Base-by-base conservation (phyloP, 192 early-diverging fungal genomes). In the Backusella liffmaniae region DNA sequence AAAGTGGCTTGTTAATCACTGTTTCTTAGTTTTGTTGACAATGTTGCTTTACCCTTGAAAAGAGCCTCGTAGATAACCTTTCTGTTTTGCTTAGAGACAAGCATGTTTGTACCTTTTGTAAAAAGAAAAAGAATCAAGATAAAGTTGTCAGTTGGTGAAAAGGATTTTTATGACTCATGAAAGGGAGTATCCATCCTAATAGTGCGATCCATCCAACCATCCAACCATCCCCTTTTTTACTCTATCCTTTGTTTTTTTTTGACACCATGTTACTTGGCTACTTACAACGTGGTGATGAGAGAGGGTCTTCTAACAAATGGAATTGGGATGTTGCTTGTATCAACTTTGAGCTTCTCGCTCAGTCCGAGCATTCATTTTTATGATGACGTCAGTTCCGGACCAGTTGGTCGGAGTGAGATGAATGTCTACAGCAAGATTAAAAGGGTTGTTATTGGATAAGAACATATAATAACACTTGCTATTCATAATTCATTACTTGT, bases 71-170 rank as follows among this genome's bases (percentile, higher is more conserved):
- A 96, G 90, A 98, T 98, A 85, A 85, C 79, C 93, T 96, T 97
- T 86, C 96, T 91, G 93, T 99, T 97, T 86, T 94, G 86, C 87
- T 95, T 96, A 82, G 94, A 91, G 91, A 99, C 98, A 84, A 96
- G 93, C 97, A 99, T 99, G 86, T 85, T 95, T 83, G 73, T 66
- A 35, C 53, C 53, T 59, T 26, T 59, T 21, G 1, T 56, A 23
- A 23, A 36, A 41, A 37, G 10, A 41, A 39, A 41, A 35, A 39
- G 21, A 44, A 32, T 32, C 37, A 39, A 12, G 9, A 39, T 39
- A 12, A 6, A 36, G 6, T 53, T 53, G n/a, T 62, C 56, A 26
- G 26, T 62, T 26, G 26, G 21, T 12, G 56, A 29, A 21, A 21
- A n/a, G 18, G 18, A 56, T 56, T 62, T 62, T 26, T 26, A 10